Percentiles rank a stretch among this genome's conserved stretches.
Evolutionary conservation across 768 basidiomycete species (phyloP).

Genomic region (Mrakia blollopis): DNA sequence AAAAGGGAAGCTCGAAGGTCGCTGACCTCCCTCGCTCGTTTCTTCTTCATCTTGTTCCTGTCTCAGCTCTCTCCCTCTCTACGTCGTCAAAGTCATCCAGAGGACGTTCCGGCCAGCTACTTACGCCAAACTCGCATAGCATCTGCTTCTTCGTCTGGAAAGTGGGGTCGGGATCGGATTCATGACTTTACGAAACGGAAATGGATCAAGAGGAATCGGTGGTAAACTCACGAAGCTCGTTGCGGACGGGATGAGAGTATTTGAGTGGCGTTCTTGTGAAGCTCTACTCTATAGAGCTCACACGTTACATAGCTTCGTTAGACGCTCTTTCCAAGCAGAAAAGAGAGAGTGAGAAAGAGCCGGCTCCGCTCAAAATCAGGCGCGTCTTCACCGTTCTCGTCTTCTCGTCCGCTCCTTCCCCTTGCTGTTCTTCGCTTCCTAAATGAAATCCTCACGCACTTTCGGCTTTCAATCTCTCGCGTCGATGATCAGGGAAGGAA

Average conservation of each 20-base stretch:
- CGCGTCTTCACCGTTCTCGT: not conserved
- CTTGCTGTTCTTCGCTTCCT: no score
- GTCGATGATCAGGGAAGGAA: no score
- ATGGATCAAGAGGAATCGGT: no score
- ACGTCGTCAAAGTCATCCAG: slow-evolving; percentile 80
- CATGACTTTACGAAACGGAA: not conserved
- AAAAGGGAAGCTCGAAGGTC: not conserved
- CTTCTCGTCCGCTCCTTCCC: not conserved
- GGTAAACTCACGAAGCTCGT: no score
- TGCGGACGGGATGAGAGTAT: no score
- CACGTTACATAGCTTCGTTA: no score
- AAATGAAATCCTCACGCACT: no score
- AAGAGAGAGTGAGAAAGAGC: not conserved
- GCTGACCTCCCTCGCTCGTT: not conserved
- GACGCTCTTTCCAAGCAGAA: no score
- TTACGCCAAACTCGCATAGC: slow-evolving; percentile 71
- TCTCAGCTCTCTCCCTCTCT: slow-evolving; percentile 76
- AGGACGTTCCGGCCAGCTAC: slow-evolving; percentile 84
- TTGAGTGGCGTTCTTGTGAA: no score
- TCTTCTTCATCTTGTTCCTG: no score
- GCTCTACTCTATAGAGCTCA: no score
- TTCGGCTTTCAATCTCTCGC: not conserved
- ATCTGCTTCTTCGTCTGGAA: not conserved
- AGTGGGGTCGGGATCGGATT: not conserved
- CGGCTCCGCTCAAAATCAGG: not conserved